Base-by-base conservation (phyloP, 257 asterid species). In the Solanum dulcamara region DNA sequence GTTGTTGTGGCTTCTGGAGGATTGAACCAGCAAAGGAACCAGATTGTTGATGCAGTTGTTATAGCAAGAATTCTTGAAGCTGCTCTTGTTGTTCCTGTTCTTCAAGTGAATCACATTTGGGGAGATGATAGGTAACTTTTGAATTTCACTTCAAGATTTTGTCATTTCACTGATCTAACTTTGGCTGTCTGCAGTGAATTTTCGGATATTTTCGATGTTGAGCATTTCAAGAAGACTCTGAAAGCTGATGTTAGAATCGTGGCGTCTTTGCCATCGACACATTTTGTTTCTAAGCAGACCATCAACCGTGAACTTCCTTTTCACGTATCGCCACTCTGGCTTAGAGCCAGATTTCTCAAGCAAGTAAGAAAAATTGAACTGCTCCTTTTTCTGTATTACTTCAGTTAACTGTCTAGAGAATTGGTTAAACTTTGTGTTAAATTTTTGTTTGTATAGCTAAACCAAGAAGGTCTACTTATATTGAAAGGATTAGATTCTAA, bases 1-100 rank as follows among this genome's bases (percentile, higher is more conserved):
- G 90, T 93, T 68, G 94, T 90, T 83, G 94, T 93, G 85, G 94
- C 90, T 86, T 91, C 94, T 3, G 97, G 97, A 1, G 97, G 97
- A 14, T 67, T 93, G 79, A 93, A 93, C 32, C 95, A 92, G 88
- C 97, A 93, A 90, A 88, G 97, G 55, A 93, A 92, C 81, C 94
- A 93, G 88, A 93, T 93, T 24, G 93, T 91, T 60, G 97, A 92
- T 88, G 97, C 97, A 0, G 97, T 93, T 83, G 95, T 93, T 17
- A 82, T 93, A 2, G 93, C 95, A 0, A 90, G 97, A 44, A 90
- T 93, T 81, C 97, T 93, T 7, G 97, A 91, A 79, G 93, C 94
- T 81, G 89, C 93, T 0, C 82, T 93, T 81, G 97, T 93, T 14
- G 91, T 93, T 14, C 97, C 97, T 6, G 88, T 93, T 87, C 85